Evolutionary conservation across 2,329 filamentous ascomycete species (phyloP), one percentile per base, ranked within the genome.

Genomic region (Stagonosporopsis vannaccii): DNA sequence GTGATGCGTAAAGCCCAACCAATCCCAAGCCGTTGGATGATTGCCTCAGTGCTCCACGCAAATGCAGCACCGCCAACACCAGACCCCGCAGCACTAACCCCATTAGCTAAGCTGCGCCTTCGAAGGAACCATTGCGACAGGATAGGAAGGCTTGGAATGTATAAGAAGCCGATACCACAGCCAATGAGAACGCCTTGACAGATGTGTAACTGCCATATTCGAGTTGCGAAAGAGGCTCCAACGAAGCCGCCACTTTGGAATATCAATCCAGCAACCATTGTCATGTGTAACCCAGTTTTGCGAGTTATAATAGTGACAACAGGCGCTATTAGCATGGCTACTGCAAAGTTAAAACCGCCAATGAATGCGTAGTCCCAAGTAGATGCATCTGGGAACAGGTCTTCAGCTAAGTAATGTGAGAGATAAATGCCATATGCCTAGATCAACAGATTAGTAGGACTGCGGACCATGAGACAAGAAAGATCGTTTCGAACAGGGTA

Each of bases 1-100:
- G 66, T 82, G 71, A 48, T 70, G 23, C 56, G 71, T 69, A 51
- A 85, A 73, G 40, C 76, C 73, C 28, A 89, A 64, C 53, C 56
- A 0, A 79, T 62, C 1, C 62, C 62, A 2, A 77, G 60, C 2
- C 56, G 57, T 15, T 64, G 52, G n/a, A 80, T 77, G 65, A 79
- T 77, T 3, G 75, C 64, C 26, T 69, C 60, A 0, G 75, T 75
- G 0, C 66, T 73, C 36, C 75, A 67, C 1, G 61, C 46, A 11
- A 70, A 58, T 4, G 74, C 66, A 5, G 77, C 51, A 1, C 79
- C 79, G 1, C 78, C 79, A 8, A 77, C 65, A 0, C 79, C 79
- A 5, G 75, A 74, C 0, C 78, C 79, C 1, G 76, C 73, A 7
- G 67, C 64, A 12, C 69, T 71, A 22, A 81, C 71, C 0, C 77